A percentile compares a stretch with the other conserved stretches of the same genome.
Conservation (phyloP, 371 early-diverging fungal genomes). For the Parasitella parasitica region DNA sequence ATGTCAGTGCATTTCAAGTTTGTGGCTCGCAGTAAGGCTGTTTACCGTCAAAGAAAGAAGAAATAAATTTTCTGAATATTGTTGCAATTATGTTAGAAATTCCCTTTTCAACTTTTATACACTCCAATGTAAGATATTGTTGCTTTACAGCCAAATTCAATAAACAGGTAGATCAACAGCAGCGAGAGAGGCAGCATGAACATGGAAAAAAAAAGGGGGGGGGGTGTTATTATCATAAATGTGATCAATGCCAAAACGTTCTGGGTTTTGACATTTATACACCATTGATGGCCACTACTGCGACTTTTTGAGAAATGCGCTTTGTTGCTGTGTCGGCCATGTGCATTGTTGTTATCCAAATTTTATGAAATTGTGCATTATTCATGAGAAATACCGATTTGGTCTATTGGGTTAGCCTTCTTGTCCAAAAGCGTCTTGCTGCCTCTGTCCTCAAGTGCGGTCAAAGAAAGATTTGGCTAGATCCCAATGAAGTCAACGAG, state of each 20-base stretch:
- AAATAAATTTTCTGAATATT: no score
- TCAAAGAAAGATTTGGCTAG: slow-evolving; percentile 99
- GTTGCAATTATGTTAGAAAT: slow-evolving; percentile 2
- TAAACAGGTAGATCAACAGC: background rate
- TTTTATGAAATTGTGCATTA: no score
- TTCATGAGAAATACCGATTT: background rate
- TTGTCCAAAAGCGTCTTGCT: slow-evolving; percentile 95
- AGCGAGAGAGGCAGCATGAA: background rate
- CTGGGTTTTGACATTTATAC: background rate
- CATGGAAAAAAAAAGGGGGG: background rate
- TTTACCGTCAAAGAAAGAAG: background rate
- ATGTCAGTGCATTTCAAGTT: no score
- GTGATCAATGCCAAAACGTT: no score
- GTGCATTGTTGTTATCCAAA: no score
- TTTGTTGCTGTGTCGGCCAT: no score
- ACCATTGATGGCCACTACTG: no score
- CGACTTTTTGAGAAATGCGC: no score
- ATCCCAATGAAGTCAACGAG: slow-evolving; percentile 96
- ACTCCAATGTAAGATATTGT: background rate
- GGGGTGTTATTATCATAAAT: no score
- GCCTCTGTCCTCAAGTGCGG: slow-evolving; percentile 98
- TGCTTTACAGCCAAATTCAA: background rate
- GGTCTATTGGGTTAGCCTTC: slow-evolving; percentile 69
- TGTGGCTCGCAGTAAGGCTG: background rate
- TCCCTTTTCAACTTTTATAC: background rate